Evolutionary conservation across 768 basidiomycete genomes (phyloP), one percentile per base, ranked within the genome.

Genomic region (Candolleomyces aberdarensis): DNA sequence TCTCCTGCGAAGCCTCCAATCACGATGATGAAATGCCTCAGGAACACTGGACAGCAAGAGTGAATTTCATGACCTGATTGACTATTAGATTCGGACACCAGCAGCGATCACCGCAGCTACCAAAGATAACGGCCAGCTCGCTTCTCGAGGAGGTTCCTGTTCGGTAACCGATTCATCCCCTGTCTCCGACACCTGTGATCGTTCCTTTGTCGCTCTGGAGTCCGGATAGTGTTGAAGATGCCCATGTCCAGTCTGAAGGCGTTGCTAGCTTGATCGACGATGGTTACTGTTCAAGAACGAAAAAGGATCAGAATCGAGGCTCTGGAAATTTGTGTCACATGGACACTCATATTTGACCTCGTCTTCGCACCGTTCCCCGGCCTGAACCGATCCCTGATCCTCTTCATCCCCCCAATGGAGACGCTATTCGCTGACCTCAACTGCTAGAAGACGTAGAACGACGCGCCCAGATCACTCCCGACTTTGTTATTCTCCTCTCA

Each of bases 361-460:
- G 29, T 77, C 66, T n/a, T 3, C 54, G 11, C 54, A 56, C 53
- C 73, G 74, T 13, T 78, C 78, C 14, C 78, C 83, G 19, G 79
- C 52, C 83, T 79, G 70, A 83, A 87, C 87, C 86, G 89, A 22
- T 86, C 82, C 74, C 91, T 91, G 71, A 91, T 86, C 65, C 83
- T 83, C 72, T 81, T 85, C 78, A 92, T 81, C 64, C 89, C 86
- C 2, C 84, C 83, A 60, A 79, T 76, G 3, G 71, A 77, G 0
- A 83, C 83, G 14, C 66, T 66, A 66, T 79, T 80, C 36, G 74
- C 67, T 8, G 82, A 79, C 8, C 72, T 76, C 36, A 85, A 78
- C 66, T 81, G 80, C 63, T 82, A 80, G 73, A 92, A 93, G 26
- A 80, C 78, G 73, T 90, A 91, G 72, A 93, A 93, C 41, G 75